phyloP scores from a whole-genome alignment of 306 rosid genomes.

The Vachellia collinsii region DNA sequence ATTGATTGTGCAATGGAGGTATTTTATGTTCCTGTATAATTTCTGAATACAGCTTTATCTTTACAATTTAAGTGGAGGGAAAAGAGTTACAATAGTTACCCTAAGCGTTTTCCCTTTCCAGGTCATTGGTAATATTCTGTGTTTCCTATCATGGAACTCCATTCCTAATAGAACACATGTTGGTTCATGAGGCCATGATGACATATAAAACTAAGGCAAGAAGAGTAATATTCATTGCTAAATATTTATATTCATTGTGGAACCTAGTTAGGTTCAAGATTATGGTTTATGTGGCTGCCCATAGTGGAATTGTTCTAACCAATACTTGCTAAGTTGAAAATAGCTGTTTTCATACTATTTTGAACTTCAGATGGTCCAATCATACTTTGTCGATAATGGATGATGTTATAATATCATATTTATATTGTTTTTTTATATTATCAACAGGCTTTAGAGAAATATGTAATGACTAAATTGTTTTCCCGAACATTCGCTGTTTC shows the following conservation, averaged over 20 bases:
- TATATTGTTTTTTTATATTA: neutral
- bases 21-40: neutral
- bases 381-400: neutral
- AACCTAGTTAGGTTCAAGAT: conserved; percentile 4
- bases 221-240: neutral
- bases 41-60: conserved; percentile 14
- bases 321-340: neutral
- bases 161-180: conserved; percentile 1
- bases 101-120: conserved; percentile 12
- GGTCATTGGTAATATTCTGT: conserved; percentile 11
- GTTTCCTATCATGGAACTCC: conserved; percentile 11
- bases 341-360: conserved; percentile 13
- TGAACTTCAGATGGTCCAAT: neutral
- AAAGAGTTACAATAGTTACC: conserved; percentile 1
- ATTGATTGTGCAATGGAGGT: conserved; percentile 75
- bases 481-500: conserved; percentile 57
- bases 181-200: conserved; percentile 9
- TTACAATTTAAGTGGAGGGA: conserved; percentile 15
- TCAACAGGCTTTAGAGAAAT: conserved; percentile 72
- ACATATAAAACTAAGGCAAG: neutral
- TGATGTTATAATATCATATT: conserved; percentile 5
- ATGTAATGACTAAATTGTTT: conserved; percentile 73
- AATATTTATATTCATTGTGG: neutral
- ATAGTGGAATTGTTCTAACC: neutral
- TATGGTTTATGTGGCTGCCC: neutral